Percentiles rank a stretch among this genome's conserved stretches.
Conservation (phyloP, 352 stramenopile genomes). For the Phytopythium cucurbitacearum region DNA sequence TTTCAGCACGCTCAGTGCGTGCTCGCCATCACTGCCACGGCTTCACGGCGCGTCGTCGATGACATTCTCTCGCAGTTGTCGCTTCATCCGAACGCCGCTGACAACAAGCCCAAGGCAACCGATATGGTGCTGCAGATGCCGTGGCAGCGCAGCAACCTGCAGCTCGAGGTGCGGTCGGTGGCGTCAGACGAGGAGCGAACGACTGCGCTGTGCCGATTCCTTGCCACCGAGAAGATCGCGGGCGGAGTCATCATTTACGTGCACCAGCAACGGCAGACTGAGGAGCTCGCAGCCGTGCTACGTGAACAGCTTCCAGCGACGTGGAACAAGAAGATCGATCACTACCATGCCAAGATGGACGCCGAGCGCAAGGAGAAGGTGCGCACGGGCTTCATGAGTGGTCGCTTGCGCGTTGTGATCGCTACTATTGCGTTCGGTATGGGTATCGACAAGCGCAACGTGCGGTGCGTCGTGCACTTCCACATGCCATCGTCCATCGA, state of each 20-base stretch:
- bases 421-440: constrained; percentile 98
- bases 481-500: constrained; percentile 96
- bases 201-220: constrained; percentile 14
- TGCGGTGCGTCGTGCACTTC: constrained; percentile 97
- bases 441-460: constrained; percentile 98
- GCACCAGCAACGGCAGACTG: constrained; percentile 72
- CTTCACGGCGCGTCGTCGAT: constrained; percentile 65
- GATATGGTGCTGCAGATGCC: constrained; percentile 68
- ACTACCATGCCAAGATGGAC: constrained; percentile 94
- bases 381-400: constrained; percentile 83
- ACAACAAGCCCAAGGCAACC: neutral
- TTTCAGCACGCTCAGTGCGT: constrained; percentile 69
- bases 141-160: constrained; percentile 69
- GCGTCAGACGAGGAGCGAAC: constrained; percentile 57
- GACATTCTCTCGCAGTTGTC: constrained; percentile 68
- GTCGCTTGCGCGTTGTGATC: constrained; percentile 88
- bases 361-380: constrained; percentile 74
- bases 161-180: constrained; percentile 47
- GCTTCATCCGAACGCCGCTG: constrained; percentile 9
- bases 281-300: constrained; percentile 62
- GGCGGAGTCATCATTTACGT: constrained; percentile 82
- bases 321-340: constrained; percentile 44
- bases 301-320: constrained; percentile 42
- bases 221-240: constrained; percentile 15
- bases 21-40: constrained; percentile 92